Base-by-base conservation (phyloP, 805 yeast genomes). In the Yarrowia osloensis region DNA sequence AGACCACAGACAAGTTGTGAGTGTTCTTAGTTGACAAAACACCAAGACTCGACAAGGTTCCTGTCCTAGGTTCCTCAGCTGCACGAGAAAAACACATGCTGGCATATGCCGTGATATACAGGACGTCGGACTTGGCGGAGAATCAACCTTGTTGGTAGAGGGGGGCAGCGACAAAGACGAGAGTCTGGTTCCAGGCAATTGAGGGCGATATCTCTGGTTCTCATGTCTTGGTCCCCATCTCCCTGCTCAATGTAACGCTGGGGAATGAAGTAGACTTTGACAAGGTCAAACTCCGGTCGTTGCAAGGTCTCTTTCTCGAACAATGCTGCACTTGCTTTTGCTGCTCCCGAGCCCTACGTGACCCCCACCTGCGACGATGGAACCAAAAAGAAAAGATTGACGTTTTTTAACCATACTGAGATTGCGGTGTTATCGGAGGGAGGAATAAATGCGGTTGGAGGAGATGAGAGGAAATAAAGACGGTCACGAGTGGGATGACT, bases 321-420 rank as follows among this genome's bases (percentile, higher is more conserved):
- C 44, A 40, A 4, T 19, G 24, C 11, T 40, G 44, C 24, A 29
- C 24, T 44, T 44, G 49, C 29, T 44, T 44, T 44, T 44, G 49
- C 29, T 40, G 49, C 49, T 44, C 29, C 49, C 49, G 49, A 44
- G 49, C 49, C 49, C 49, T 44, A 44, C 29, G 49, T 44, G 49
- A 44, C 49, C 49, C 49, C 49, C 49, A 44, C 47, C 47, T 24
- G 49, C 28, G 19, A 22, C 13, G 26, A 9, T 3, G 22, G 17
- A 44, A 24, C 8, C 49, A 22, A 44, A 39, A 39, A 39, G 44
- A 7, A 39, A 39, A 4, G 44, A 7, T 19, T 39, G 3, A 19
- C 44, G 22, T 8, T 19, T 19, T 39, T 19, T 39, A 39, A 39
- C 24, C 44, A 19, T 19, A 39, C 44, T 19, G 24, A 19, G 4